A percentile compares a stretch with the other conserved stretches of the same genome.
phyloP scores from a whole-genome alignment of 1,139 yeast species.

The Debaryomyces udenii region DNA sequence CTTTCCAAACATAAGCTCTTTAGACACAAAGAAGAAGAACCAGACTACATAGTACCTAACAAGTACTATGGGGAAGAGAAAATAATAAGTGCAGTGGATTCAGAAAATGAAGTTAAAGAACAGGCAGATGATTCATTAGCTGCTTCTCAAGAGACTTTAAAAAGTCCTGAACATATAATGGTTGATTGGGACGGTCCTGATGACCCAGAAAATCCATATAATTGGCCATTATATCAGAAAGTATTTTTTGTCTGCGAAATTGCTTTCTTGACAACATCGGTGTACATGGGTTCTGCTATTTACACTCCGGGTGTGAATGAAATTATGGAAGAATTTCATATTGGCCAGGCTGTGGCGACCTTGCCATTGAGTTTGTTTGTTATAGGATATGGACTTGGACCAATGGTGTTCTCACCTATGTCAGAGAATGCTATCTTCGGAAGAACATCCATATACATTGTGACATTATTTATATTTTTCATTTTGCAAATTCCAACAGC shows the following conservation, averaged over 20 bases:
- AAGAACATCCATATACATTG: conserved; percentile 44
- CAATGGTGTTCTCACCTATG: conserved; percentile 56
- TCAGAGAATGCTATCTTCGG: conserved; percentile 57
- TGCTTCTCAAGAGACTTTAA: conserved; percentile 20
- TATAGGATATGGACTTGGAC: conserved; percentile 60
- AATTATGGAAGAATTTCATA: conserved; percentile 45
- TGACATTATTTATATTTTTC: conserved; percentile 32
- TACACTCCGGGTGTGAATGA: conserved; percentile 34
- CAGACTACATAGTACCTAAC: conserved; percentile 37
- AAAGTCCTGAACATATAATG: conserved; percentile 1
- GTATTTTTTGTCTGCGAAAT: conserved; percentile 24
- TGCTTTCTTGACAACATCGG: conserved; percentile 25
- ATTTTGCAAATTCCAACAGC: conserved; percentile 41
- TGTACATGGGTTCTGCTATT: conserved; percentile 34
- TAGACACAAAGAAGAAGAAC: conserved; percentile 33
- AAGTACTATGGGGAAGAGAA: conserved; percentile 23
- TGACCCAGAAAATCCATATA: conserved; percentile 34
- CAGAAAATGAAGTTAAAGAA: conserved; percentile 41
- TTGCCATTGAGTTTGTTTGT: conserved; percentile 47
- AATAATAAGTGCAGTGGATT: conserved; percentile 13
- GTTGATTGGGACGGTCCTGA: conserved; percentile 39
- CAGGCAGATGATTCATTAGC: background rate
- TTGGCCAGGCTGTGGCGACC: conserved; percentile 46
- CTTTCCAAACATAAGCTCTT: conserved; percentile 34
- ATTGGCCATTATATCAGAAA: conserved; percentile 29